phyloP scores from a whole-genome alignment of 2,329 filamentous ascomycete genomes.

The Scedosporium dehoogii region DNA sequence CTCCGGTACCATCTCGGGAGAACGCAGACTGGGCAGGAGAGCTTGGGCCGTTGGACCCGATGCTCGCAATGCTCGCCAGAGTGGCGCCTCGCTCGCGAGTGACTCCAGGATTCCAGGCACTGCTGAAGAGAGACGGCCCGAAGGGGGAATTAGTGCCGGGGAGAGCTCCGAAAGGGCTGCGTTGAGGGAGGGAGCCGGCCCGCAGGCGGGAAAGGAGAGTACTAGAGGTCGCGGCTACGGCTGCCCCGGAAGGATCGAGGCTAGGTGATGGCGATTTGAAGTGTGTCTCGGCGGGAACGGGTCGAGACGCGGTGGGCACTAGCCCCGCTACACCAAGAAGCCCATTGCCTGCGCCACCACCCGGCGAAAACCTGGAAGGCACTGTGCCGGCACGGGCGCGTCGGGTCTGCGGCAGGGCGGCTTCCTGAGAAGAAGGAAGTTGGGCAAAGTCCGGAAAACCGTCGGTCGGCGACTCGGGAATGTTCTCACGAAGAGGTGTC shows the following conservation, averaged over 20 bases:
- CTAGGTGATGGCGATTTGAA: slow-evolving; percentile 62
- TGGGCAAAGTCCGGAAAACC: slow-evolving; percentile 86
- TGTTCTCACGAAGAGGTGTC: slow-evolving; percentile 91
- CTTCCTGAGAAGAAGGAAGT: slow-evolving; percentile 50
- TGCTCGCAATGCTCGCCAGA: slow-evolving; percentile 70
- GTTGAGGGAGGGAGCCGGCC: slow-evolving; percentile 89
- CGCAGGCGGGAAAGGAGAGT: slow-evolving; percentile 75
- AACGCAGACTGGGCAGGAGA: slow-evolving; percentile 82
- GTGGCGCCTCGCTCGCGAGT: slow-evolving; percentile 79
- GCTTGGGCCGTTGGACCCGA: slow-evolving; percentile 80
- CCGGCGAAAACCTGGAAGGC: slow-evolving; percentile 85
- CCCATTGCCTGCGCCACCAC: slow-evolving; percentile 54
- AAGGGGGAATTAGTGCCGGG: slow-evolving; percentile 58
- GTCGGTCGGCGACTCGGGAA: slow-evolving; percentile 92
- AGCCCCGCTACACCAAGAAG: slow-evolving; percentile 44
- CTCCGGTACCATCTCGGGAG: slow-evolving; percentile 72
- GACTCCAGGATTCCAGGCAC: slow-evolving; percentile 56
- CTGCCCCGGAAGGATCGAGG: slow-evolving; percentile 27
- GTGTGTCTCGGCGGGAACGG: slow-evolving; percentile 77
- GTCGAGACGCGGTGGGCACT: slow-evolving; percentile 70
- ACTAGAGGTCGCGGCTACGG: slow-evolving; percentile 33
- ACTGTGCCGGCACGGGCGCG: slow-evolving; percentile 88
- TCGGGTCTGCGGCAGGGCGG: slow-evolving; percentile 55
- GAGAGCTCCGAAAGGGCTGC: slow-evolving; percentile 55
- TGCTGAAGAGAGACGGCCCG: slow-evolving; percentile 82